phyloP scores from a whole-genome alignment of 2,329 filamentous ascomycete genomes.

The Conoideocrella luteorostrata region DNA sequence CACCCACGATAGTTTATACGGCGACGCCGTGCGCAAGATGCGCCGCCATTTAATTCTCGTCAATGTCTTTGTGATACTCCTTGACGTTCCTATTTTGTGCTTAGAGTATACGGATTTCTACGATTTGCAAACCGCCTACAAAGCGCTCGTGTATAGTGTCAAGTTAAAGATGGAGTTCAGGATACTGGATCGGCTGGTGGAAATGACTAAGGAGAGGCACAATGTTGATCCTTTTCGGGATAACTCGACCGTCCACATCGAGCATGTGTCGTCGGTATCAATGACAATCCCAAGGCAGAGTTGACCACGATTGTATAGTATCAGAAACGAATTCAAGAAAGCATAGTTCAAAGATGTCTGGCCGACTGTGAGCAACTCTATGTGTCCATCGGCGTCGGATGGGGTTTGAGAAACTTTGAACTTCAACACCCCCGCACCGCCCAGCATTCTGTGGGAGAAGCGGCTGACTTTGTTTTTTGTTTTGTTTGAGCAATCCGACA shows the following conservation, averaged over 20 bases:
- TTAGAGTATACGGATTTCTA: conserved; percentile 23
- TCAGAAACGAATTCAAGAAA: too few relatives aligned
- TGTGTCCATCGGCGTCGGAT: too few relatives aligned
- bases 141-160: conserved; percentile 24
- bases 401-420: too few relatives aligned
- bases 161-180: conserved; percentile 28
- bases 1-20: conserved; percentile 21
- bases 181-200: conserved; percentile 25
- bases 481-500: too few relatives aligned
- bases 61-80: conserved; percentile 33
- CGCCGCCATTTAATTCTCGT: conserved; percentile 32
- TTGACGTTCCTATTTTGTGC: conserved; percentile 30
- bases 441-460: too few relatives aligned
- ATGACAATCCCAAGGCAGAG: not conserved
- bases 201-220: conserved; percentile 13
- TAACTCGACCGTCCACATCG: not conserved
- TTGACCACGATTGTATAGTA: too few relatives aligned
- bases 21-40: conserved; percentile 18
- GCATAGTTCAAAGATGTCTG: too few relatives aligned
- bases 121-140: conserved; percentile 24
- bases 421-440: too few relatives aligned
- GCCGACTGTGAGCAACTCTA: too few relatives aligned
- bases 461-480: too few relatives aligned
- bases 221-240: not conserved
- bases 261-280: not conserved